Evolutionary conservation across 768 basidiomycete genomes (phyloP), one percentile per base, ranked within the genome.

Genomic region (Guyanaporus albipodus): DNA sequence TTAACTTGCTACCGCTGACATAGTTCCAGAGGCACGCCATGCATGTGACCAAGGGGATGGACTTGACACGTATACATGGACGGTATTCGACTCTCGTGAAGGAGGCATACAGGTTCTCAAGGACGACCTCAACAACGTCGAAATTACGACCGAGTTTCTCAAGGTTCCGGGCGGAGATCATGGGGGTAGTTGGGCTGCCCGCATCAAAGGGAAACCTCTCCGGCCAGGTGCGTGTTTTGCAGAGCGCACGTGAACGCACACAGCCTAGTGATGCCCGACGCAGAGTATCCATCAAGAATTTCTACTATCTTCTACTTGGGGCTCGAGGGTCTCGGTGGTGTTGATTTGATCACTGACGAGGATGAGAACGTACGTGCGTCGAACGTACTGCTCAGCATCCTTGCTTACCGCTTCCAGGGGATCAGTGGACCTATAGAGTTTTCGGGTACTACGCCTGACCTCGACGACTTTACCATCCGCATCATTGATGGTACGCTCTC

Each of bases 221-320:
- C 70, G 82, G 49, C 60, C 70, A 52, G 71, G 91, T 89, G 46
- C 17, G 44, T 39, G 27, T 36, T 38, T 29, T 21, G 6, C 29
- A 36, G 4, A 27, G 21, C 8, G 32, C 22, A 22, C 28, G 15
- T 39, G 19, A 19, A 18, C 11, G 24, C 36, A 24, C 18, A 46
- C 45, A 78, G 72, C 61, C 10, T 32, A 36, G 36, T 60, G 38
- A 58, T 38, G n/a, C 21, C 24, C 34, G 22, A 34, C 38, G 7
- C 41, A 72, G 73, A 54, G 15, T 61, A 71, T 34, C 73, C 79
- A 8, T 85, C 84, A 17, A 75, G 81, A 19, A 77, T 85, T 24
- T 91, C 92, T 2, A 71, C 87, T 2, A 77, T 97, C 41, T 95
- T 91, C 61, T 95, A 97, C 59, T 69, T 87, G 53, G 92, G 91